These are phyloP conservation scores for Skeletonema tropicum DNA, from an alignment of 108 stramenopile genomes.

Conservation along the genomic window DNA sequence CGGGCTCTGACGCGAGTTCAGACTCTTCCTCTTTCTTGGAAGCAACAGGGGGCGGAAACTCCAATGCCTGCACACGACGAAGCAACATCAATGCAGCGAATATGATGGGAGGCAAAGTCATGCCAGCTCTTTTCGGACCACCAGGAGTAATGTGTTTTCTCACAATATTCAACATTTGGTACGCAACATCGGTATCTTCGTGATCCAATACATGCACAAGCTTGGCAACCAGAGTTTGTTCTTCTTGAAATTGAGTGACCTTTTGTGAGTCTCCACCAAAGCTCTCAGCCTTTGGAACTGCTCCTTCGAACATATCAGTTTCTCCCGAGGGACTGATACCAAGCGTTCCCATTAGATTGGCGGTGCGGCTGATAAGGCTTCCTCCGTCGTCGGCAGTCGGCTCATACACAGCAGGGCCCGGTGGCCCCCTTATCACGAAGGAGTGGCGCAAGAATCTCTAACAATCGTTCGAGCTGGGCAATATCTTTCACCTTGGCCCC, in stretches of 20 bases:
- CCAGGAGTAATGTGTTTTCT: constrained; percentile 73
- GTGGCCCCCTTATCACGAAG: constrained; percentile 64
- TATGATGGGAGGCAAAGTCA: constrained; percentile 85
- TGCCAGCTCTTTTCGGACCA: constrained; percentile 61
- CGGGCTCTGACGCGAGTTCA: neutral
- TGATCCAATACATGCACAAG: constrained; percentile 86
- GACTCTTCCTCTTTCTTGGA: constrained; percentile 15
- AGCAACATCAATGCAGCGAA: constrained; percentile 82
- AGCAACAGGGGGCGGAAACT: constrained; percentile 29
- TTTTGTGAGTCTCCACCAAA: constrained; percentile 33
- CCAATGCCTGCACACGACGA: constrained; percentile 61
- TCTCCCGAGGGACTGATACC: constrained; percentile 49
- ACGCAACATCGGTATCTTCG: constrained; percentile 87
- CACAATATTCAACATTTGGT: constrained; percentile 81
- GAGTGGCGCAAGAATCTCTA: constrained; percentile 90
- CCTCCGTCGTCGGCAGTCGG: constrained; percentile 24
- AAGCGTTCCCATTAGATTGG: constrained; percentile 76
- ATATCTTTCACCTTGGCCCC: constrained; percentile 50
- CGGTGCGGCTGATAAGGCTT: constrained; percentile 52
- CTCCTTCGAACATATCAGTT: constrained; percentile 19
- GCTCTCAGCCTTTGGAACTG: constrained; percentile 4
- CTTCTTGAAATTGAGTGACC: constrained; percentile 56
- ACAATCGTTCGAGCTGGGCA: constrained; percentile 80
- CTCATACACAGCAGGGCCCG: constrained; percentile 21
- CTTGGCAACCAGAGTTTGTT: constrained; percentile 88